A percentile compares a stretch with the other conserved stretches of the same genome.
These are phyloP conservation scores for Podila horticola DNA, from an alignment of 192 early-diverging fungal species.

Conservation along the genomic window DNA sequence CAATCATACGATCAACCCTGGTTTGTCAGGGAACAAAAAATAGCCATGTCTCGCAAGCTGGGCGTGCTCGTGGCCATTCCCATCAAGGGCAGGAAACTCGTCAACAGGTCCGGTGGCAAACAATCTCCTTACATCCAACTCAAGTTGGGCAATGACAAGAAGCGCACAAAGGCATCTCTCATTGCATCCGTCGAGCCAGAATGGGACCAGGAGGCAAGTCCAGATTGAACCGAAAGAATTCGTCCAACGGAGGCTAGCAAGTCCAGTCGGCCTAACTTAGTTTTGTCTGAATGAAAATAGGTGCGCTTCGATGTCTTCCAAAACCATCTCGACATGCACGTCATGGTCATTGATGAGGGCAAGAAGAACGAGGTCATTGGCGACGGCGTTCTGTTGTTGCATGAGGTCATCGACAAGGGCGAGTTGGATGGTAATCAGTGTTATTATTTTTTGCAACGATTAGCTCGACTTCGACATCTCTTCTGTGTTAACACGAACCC, in stretches of 20 bases:
- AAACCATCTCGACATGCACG: slow-evolving; percentile 28
- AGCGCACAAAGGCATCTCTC: slow-evolving; percentile 44
- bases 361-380: slow-evolving; percentile 45
- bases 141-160: slow-evolving; percentile 33
- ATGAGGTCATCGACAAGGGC: slow-evolving; percentile 50
- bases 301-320: slow-evolving; percentile 45
- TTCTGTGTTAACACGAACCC: neutral
- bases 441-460: neutral
- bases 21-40: neutral
- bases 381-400: slow-evolving; percentile 31
- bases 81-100: slow-evolving; percentile 43
- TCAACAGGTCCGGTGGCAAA: slow-evolving; percentile 32
- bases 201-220: slow-evolving; percentile 51
- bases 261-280: neutral
- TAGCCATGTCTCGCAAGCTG: slow-evolving; percentile 25
- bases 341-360: slow-evolving; percentile 30
- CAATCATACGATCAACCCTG: neutral
- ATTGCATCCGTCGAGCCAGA: slow-evolving; percentile 47
- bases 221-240: neutral
- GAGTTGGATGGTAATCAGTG: slow-evolving; percentile 40
- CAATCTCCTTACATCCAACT: slow-evolving; percentile 50
- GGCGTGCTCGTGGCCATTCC: slow-evolving; percentile 45
- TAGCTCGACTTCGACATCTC: neutral
- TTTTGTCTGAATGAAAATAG: slow-evolving; percentile 6
- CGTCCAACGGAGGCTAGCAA: neutral